Conservation (phyloP, 768 basidiomycete genomes). For the Coprinellus micaceus region DNA sequence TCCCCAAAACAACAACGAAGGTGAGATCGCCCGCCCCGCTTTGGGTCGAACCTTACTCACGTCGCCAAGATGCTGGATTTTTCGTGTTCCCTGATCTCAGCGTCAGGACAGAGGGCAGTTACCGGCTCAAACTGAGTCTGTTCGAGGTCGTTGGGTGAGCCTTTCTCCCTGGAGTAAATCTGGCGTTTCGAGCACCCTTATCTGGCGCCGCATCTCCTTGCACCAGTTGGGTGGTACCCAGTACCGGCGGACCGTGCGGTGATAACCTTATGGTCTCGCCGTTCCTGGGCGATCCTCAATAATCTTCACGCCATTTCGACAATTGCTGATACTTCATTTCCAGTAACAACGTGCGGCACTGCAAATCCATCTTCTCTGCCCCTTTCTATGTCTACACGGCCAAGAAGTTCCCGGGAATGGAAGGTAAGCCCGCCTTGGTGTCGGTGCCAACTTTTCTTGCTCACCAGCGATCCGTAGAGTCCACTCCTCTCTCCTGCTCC, state of each 20-base stretch:
- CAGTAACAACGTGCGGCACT: constrained; percentile 84
- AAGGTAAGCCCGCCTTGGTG: constrained; percentile 48
- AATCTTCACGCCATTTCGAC: background rate
- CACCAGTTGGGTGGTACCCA: constrained; percentile 7
- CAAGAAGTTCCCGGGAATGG: constrained; percentile 97
- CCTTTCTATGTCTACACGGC: constrained; percentile 94
- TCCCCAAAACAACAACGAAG: constrained; percentile 47
- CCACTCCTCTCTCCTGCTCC: constrained; percentile 82
- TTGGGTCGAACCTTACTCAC: background rate
- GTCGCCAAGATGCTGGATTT: constrained; percentile 75
- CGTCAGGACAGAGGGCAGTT: constrained; percentile 89
- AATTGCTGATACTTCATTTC: constrained; percentile 7
- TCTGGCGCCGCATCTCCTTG: background rate
- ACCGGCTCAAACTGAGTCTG: constrained; percentile 64
- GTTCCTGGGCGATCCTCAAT: background rate
- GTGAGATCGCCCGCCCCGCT: constrained; percentile 18
- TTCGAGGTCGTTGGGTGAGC: constrained; percentile 92
- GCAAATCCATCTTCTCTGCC: constrained; percentile 83
- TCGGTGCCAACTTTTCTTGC: background rate
- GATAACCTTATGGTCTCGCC: background rate
- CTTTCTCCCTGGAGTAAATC: background rate
- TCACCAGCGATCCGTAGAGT: constrained; percentile 49
- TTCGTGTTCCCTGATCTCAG: constrained; percentile 96
- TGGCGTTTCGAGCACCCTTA: background rate
- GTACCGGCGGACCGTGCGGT: constrained; percentile 5